A percentile compares a stretch with the other conserved stretches of the same genome.
phyloP scores from a whole-genome alignment of 306 rosid genomes.

The Castanea crenata region DNA sequence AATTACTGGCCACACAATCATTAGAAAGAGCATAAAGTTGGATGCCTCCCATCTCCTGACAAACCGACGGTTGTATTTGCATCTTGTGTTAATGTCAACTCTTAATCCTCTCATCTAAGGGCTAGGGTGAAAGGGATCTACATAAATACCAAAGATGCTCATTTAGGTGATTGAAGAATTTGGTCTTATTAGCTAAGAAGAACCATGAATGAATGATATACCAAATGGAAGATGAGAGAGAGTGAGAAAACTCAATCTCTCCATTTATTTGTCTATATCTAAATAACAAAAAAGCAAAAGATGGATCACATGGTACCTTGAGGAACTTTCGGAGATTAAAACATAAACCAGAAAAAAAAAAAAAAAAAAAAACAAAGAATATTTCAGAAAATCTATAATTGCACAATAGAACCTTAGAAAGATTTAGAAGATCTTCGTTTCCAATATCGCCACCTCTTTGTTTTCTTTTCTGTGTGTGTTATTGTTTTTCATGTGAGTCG shows the following conservation, averaged over 20 bases:
- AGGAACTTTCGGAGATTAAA: conserved; percentile 7
- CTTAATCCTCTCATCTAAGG: background rate
- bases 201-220: background rate
- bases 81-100: background rate
- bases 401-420: conserved; percentile 49
- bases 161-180: background rate
- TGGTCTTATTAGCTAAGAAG: background rate
- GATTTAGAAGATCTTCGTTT: conserved; percentile 60
- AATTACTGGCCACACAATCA: conserved; percentile 40
- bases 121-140: background rate
- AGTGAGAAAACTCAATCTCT: background rate
- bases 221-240: background rate
- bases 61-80: background rate
- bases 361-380: background rate
- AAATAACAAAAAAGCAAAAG: background rate
- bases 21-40: conserved; percentile 29
- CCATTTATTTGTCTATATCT: background rate
- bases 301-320: conserved; percentile 44
- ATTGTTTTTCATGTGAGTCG: conserved; percentile 23
- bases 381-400: conserved; percentile 38
- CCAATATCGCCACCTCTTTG: conserved; percentile 25
- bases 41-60: background rate
- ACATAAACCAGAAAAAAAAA: background rate
- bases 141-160: background rate
- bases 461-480: conserved; percentile 35